Evolutionary conservation across 768 basidiomycete species (phyloP), one percentile per base, ranked within the genome.

Genomic region (Suillus lakei): DNA sequence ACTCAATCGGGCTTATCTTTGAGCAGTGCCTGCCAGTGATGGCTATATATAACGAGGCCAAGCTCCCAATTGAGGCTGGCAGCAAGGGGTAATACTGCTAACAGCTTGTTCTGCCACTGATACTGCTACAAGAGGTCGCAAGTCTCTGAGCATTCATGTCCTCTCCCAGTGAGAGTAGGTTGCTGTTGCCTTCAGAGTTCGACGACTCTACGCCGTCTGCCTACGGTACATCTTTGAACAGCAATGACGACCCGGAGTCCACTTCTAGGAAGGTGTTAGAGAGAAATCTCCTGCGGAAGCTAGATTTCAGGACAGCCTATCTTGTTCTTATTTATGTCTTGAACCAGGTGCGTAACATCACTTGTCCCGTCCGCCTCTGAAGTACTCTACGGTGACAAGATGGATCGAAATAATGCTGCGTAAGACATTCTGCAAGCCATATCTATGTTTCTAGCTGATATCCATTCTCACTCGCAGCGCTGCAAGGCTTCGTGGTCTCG

Each of bases 341-440:
- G 44, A 82, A 82, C 72, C 81, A 82, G 63, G 80, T 81, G 61
- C 54, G 80, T 73, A 15, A 12, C 53, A n/a, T 54, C 30, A 54
- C 15, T 32, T 54, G 30, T 7, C 12, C 8, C 12, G 2, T 21
- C 10, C 6, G 12, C 55, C 30, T 34, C n/a, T 32, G 38, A 32
- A 6, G 5, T 28, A 16, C 4, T 44, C 60, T 3, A 53, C 23
- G 12, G 26, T 53, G 18, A 39, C 26, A 34, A 88, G 82, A 84
- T 91, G 66, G 89, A 90, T 71, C 81, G 89, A 30, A 90, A 89
- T 70, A 89, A 89, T 72, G 88, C 84, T 48, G 77, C 84, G 87
- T 88, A 73, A 67, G 80, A 70, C n/a, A 15, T 36, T 23, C n/a
- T 36, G 18, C 12, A 16, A 55, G 13, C 7, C 8, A 23, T 55